Conservation (phyloP, 352 stramenopile species). For the Phytophthora pisi region DNA sequence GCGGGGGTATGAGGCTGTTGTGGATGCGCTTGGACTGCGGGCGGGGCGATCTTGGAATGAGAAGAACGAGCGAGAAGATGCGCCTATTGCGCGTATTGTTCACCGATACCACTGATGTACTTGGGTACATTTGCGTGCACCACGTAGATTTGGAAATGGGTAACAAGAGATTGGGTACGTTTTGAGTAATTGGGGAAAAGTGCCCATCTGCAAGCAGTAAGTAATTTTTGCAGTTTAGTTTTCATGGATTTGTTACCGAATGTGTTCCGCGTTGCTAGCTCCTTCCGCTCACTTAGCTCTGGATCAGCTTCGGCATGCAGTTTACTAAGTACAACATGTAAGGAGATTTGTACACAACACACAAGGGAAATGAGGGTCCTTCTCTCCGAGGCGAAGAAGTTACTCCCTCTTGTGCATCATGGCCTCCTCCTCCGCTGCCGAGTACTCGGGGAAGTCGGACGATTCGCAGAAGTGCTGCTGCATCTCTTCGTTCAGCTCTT, state of each 20-base stretch:
- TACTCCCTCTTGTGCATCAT: slow-evolving; percentile 44
- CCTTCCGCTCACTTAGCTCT: background rate
- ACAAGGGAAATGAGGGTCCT: background rate
- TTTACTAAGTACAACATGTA: slow-evolving; percentile 24
- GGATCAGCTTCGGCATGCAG: background rate
- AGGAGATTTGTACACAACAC: background rate
- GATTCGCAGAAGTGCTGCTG: slow-evolving; percentile 56
- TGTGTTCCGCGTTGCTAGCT: background rate
- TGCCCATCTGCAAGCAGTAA: too few relatives aligned
- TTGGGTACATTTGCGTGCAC: slow-evolving; percentile 4
- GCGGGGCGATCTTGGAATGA: slow-evolving; percentile 11
- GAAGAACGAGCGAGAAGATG: background rate
- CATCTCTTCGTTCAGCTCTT: slow-evolving; percentile 47
- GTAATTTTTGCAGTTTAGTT: background rate
- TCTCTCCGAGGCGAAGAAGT: background rate
- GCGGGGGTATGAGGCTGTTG: background rate
- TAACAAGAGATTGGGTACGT: background rate
- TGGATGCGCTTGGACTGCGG: background rate
- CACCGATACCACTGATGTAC: slow-evolving; percentile 3
- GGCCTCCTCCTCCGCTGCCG: slow-evolving; percentile 52
- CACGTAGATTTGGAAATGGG: background rate
- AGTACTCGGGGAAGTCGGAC: slow-evolving; percentile 69
- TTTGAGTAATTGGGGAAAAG: background rate
- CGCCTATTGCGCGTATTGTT: slow-evolving; percentile 1
- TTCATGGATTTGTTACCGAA: background rate